Evolutionary conservation across 2,329 filamentous ascomycete genomes (phyloP), one percentile per base, ranked within the genome.

Genomic region (Colletotrichum sp.): DNA sequence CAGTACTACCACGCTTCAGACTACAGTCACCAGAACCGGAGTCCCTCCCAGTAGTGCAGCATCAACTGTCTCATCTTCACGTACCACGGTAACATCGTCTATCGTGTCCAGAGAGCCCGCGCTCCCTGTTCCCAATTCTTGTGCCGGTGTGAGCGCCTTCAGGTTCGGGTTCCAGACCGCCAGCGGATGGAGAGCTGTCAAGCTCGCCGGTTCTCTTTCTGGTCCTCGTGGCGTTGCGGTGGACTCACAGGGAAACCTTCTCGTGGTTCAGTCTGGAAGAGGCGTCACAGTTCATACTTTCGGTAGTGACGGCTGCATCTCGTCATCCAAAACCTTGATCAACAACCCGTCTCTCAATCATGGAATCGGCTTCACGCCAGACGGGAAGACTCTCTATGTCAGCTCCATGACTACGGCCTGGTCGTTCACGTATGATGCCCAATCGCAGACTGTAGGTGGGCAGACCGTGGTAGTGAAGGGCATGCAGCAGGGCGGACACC

Each of bases 381-480:
- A 85, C 67, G 82, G 85, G 67, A 83, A 76, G 77, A 85, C 82
- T 12, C 73, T 87, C 32, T 86, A 85, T 69, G 85, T 85, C 43
- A 84, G 82, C 70, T 83, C 83, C 52, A 83, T 85, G 79, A 83
- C 82, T 18, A 81, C 83, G 2, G 89, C 89, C 9, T 93, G 87
- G 81, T 85, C 88, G 28, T 93, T 91, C 89, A 82, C 83, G 43
- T 94, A 94, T 79, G 86, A 93, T 80, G 81, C 88, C 10, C 81
- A 81, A 8, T 83, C 86, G 8, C 84, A 86, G 69, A 88, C 88
- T 15, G 87, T 88, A 60, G 84, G 84, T 62, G 84, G 83, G 72
- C 85, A 88, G 73, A 83, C 83, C 79, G 83, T 84, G 6, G 80
- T 85, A 21, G 80, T 87, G 24, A 80, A 78, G 66, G 82, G 82